phyloP scores from a whole-genome alignment of 768 basidiomycete species.

The Suillus lakei region DNA sequence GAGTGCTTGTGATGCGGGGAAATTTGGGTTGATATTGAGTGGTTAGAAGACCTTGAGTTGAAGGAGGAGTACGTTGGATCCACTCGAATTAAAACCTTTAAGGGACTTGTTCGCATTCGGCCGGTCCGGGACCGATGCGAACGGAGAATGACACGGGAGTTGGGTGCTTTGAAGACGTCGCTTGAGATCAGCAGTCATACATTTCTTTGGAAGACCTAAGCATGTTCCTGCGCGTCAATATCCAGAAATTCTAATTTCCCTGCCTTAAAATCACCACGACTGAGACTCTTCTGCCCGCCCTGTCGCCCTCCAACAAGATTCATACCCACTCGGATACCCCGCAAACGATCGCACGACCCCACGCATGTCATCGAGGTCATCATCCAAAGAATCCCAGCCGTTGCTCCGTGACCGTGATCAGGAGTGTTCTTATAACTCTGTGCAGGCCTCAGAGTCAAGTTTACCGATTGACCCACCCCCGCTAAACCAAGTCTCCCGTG shows the following conservation, averaged over 20 bases:
- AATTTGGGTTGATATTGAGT: not conserved
- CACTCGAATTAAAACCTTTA: conserved; percentile 19
- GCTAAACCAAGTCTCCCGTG: conserved; percentile 51
- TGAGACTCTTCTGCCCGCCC: conserved; percentile 3
- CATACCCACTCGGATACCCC: conserved; percentile 12
- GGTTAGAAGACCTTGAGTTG: not conserved
- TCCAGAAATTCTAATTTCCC: conserved; percentile 1
- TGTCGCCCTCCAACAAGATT: conserved; percentile 7
- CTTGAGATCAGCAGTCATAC: conserved; percentile 25
- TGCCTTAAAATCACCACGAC: conserved; percentile 11
- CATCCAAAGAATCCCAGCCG: conserved; percentile 58
- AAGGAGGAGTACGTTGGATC: conserved; percentile 6
- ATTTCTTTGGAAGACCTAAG: conserved; percentile 17
- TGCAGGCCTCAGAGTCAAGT: conserved; percentile 38
- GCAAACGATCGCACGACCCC: conserved; percentile 4
- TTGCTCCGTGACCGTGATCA: conserved; percentile 53
- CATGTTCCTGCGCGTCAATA: conserved; percentile 21
- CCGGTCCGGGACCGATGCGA: conserved; percentile 29
- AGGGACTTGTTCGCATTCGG: conserved; percentile 25
- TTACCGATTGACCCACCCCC: conserved; percentile 32
- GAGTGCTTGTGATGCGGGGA: not conserved
- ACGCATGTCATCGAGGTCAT: conserved; percentile 46
- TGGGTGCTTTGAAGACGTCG: conserved; percentile 20
- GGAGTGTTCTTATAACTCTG: conserved; percentile 49
- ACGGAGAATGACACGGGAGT: conserved; percentile 35